Percentiles rank a stretch among this genome's conserved stretches.
phyloP scores from a whole-genome alignment of 192 early-diverging fungal species.

The Entomortierella chlamydospora region DNA sequence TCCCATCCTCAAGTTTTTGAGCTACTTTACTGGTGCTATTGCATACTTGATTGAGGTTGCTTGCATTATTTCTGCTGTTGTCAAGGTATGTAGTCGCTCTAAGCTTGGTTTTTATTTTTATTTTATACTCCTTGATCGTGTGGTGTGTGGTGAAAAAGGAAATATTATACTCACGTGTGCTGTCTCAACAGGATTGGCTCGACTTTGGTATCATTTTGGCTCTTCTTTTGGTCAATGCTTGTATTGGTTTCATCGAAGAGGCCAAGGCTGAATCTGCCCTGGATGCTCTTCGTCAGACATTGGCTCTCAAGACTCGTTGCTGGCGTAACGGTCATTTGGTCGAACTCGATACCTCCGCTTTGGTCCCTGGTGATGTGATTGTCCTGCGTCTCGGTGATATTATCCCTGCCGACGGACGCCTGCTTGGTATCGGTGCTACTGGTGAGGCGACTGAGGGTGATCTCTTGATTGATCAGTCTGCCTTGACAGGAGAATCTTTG shows the following conservation, averaged over 20 bases:
- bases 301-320: constrained; percentile 86
- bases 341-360: constrained; percentile 76
- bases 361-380: constrained; percentile 94
- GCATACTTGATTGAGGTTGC: constrained; percentile 91
- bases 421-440: constrained; percentile 79
- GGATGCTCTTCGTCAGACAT: constrained; percentile 93
- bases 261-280: constrained; percentile 92
- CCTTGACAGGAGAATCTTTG: constrained; percentile 93
- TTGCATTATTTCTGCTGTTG: constrained; percentile 80
- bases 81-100: constrained; percentile 45
- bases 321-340: constrained; percentile 82
- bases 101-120: neutral
- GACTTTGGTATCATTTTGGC: constrained; percentile 89
- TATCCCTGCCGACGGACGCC: constrained; percentile 90
- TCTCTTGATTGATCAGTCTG: constrained; percentile 92
- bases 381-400: constrained; percentile 94
- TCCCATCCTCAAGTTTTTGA: constrained; percentile 85
- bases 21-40: constrained; percentile 89
- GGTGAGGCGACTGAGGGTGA: constrained; percentile 81
- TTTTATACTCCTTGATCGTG: too few species aligned
- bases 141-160: too few species aligned
- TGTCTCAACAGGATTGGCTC: constrained; percentile 52
- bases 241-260: constrained; percentile 94
- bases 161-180: too few species aligned
- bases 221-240: constrained; percentile 85